A percentile compares a stretch with the other conserved stretches of the same genome.
Evolutionary conservation across 176 grass and related monocot genomes (phyloP).

Genomic region (Leersia perrieri): DNA sequence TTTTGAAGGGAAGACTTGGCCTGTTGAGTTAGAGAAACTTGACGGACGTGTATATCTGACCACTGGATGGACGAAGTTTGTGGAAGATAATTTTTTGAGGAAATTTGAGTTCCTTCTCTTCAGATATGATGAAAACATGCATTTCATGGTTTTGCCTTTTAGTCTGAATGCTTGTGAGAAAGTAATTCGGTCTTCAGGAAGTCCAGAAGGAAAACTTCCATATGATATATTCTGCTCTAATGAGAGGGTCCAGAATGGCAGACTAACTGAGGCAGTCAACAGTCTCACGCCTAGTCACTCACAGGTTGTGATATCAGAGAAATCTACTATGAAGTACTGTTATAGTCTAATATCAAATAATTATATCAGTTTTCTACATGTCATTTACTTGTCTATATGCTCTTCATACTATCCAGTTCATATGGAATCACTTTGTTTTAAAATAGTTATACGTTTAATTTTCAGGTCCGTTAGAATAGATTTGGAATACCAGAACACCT

Average conservation of each 20-base stretch:
- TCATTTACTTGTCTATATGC: background rate
- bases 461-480: background rate
- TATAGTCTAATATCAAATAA: conserved; percentile 13
- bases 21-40: conserved; percentile 36
- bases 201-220: background rate
- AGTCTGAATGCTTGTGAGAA: conserved; percentile 62
- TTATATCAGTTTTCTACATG: background rate
- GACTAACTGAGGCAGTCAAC: background rate
- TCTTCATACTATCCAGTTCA: background rate
- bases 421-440: background rate
- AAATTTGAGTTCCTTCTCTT: conserved; percentile 75
- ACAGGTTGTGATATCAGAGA: conserved; percentile 17
- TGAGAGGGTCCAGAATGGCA: background rate
- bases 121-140: conserved; percentile 45
- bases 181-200: conserved; percentile 27
- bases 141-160: conserved; percentile 61
- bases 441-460: conserved; percentile 1
- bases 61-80: conserved; percentile 69
- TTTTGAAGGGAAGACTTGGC: conserved; percentile 45
- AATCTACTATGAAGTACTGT: background rate
- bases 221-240: conserved; percentile 6
- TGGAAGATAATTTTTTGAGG: conserved; percentile 50
- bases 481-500: background rate
- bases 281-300: background rate
- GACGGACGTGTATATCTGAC: conserved; percentile 38